Evolutionary conservation across 2,329 filamentous ascomycete genomes (phyloP).

Genomic region (Colletotrichum horii): DNA sequence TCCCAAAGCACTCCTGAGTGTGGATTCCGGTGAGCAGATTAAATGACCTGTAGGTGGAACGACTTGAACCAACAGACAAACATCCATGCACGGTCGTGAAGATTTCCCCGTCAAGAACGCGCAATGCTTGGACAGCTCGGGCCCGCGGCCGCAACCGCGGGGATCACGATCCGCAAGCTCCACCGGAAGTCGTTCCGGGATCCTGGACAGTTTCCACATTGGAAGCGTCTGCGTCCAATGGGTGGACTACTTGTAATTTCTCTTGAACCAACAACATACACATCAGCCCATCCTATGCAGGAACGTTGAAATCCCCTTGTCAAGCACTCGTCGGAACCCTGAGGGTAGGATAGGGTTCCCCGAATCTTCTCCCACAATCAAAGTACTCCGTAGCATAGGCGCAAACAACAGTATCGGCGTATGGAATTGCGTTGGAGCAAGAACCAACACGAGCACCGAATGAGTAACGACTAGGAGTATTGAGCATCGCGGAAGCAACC

Average conservation of each 20-base stretch:
- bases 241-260: neutral
- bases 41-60: neutral
- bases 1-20: neutral
- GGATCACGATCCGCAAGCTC: neutral
- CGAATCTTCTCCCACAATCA: neutral
- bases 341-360: neutral
- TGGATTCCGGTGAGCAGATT: neutral
- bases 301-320: neutral
- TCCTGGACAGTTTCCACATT: neutral
- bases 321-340: neutral
- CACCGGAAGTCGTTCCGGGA: neutral
- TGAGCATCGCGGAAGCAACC: neutral
- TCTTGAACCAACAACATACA: neutral
- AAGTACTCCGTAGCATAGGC: no score
- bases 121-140: neutral
- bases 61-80: neutral
- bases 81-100: neutral
- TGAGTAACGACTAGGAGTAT: neutral
- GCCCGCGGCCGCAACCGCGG: neutral
- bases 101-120: neutral
- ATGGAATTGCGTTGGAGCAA: neutral
- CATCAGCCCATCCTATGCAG: neutral
- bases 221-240: neutral
- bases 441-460: neutral
- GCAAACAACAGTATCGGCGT: fast-evolving